phyloP scores from a whole-genome alignment of 148 eudicot species.

The Amaranthus cruentus region DNA sequence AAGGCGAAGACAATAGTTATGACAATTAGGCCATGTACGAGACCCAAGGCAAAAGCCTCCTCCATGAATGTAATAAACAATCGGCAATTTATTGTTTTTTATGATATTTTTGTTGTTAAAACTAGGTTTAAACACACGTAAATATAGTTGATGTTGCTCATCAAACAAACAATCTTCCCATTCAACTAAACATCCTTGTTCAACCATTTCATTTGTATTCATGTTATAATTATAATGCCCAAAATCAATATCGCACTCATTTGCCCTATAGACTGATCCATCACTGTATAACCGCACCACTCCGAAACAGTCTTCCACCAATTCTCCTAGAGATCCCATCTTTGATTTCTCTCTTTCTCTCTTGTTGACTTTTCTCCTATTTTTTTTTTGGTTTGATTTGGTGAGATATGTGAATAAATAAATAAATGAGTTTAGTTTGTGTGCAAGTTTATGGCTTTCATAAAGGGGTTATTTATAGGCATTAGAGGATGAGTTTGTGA shows the following conservation, averaged over 20 bases:
- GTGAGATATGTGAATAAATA: neutral
- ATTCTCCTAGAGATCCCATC: slow-evolving; percentile 49
- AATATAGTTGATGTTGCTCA: slow-evolving; percentile 31
- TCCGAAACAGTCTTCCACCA: slow-evolving; percentile 72
- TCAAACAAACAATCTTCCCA: slow-evolving; percentile 58
- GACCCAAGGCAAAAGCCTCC: slow-evolving; percentile 83
- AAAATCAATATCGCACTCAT: slow-evolving; percentile 29
- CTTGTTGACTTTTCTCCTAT: slow-evolving; percentile 6
- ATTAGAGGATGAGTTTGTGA: neutral
- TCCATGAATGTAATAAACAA: slow-evolving; percentile 63
- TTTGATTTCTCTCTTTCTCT: neutral
- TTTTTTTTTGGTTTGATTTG: neutral
- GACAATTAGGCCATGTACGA: slow-evolving; percentile 58
- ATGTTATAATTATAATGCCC: slow-evolving; percentile 13
- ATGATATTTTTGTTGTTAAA: neutral
- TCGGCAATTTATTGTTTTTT: slow-evolving; percentile 24
- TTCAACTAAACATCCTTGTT: slow-evolving; percentile 14
- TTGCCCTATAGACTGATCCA: slow-evolving; percentile 47
- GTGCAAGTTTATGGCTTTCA: neutral
- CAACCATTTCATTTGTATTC: neutral
- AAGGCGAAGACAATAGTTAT: slow-evolving; percentile 55
- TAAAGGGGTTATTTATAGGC: slow-evolving; percentile 8
- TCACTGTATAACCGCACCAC: slow-evolving; percentile 52
- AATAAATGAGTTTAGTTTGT: no score
- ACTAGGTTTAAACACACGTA: slow-evolving; percentile 60